These are phyloP conservation scores for Cercophora sp. DNA, from an alignment of 495 filamentous ascomycete species.

Conservation along the genomic window DNA sequence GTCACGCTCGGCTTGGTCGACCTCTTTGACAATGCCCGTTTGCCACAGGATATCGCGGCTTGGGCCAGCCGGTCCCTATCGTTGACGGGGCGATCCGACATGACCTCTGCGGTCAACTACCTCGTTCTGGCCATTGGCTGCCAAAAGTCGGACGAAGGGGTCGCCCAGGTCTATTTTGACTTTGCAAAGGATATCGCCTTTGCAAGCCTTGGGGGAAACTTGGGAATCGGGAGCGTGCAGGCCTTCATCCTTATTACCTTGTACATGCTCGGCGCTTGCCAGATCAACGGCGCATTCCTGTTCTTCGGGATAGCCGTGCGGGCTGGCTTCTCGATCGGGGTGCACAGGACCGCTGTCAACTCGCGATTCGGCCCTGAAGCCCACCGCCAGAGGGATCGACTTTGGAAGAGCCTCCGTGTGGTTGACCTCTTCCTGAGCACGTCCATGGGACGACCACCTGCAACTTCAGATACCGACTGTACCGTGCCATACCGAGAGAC, in stretches of 20 bases:
- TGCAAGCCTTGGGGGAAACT: constrained; percentile 51
- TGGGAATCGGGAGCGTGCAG: constrained; percentile 55
- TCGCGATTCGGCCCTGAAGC: constrained; percentile 50
- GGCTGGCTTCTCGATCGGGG: constrained; percentile 56
- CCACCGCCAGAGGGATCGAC: constrained; percentile 48
- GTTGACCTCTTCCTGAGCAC: constrained; percentile 58
- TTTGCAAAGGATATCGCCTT: constrained; percentile 54
- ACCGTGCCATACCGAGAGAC: constrained; percentile 39
- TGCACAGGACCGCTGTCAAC: constrained; percentile 60
- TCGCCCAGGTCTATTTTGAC: constrained; percentile 52
- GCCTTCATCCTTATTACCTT: constrained; percentile 56
- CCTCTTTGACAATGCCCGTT: constrained; percentile 33
- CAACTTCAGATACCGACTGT: constrained; percentile 55
- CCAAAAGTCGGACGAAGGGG: constrained; percentile 49
- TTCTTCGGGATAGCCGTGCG: constrained; percentile 55
- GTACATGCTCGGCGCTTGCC: constrained; percentile 58
- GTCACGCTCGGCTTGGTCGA: constrained; percentile 39
- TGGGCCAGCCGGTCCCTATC: constrained; percentile 23
- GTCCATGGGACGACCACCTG: constrained; percentile 57
- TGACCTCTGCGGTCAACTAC: constrained; percentile 52
- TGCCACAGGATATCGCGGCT: constrained; percentile 24
- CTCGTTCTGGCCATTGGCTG: constrained; percentile 58
- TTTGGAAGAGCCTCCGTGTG: constrained; percentile 60
- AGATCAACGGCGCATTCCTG: constrained; percentile 59
- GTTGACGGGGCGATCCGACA: constrained; percentile 26